phyloP scores from a whole-genome alignment of 306 rosid genomes.

The Quercus ilex region DNA sequence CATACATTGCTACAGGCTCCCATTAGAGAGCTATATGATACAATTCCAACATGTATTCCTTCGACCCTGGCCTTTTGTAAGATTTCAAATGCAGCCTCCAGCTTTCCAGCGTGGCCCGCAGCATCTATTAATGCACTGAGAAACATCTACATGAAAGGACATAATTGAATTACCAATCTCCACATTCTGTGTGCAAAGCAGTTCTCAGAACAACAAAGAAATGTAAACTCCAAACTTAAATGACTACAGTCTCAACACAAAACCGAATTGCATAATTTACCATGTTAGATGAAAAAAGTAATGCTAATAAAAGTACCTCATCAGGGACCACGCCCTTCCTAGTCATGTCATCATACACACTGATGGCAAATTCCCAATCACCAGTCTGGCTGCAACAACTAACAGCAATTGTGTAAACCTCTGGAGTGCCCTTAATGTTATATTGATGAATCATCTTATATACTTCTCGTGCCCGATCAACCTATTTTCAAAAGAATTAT shows the following conservation, averaged over 20 bases:
- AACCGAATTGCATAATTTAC: neutral
- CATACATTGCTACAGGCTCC: constrained; percentile 99
- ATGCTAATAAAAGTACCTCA: constrained; percentile 51
- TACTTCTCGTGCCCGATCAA: constrained; percentile 79
- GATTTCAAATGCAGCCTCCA: constrained; percentile 87
- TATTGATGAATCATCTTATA: constrained; percentile 71
- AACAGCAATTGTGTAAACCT: constrained; percentile 94
- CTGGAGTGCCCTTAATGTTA: constrained; percentile 77
- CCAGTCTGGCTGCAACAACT: constrained; percentile 84
- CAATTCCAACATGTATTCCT: constrained; percentile 61
- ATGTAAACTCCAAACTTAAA: constrained; percentile 7
- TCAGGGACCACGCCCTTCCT: constrained; percentile 77
- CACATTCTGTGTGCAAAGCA: constrained; percentile 13
- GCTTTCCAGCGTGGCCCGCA: constrained; percentile 90
- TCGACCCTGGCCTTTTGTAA: constrained; percentile 54
- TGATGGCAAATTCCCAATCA: constrained; percentile 81
- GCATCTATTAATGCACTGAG: constrained; percentile 92
- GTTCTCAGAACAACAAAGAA: constrained; percentile 10
- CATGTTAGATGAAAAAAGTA: neutral
- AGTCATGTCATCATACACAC: constrained; percentile 70
- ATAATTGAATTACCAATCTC: constrained; percentile 22
- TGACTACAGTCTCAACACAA: neutral
- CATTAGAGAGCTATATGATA: constrained; percentile 92
- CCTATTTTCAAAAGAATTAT: constrained; percentile 42
- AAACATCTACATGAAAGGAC: constrained; percentile 64